phyloP scores from a whole-genome alignment of 73 alveolate genomes.

The Tetrahymena thermophila region DNA sequence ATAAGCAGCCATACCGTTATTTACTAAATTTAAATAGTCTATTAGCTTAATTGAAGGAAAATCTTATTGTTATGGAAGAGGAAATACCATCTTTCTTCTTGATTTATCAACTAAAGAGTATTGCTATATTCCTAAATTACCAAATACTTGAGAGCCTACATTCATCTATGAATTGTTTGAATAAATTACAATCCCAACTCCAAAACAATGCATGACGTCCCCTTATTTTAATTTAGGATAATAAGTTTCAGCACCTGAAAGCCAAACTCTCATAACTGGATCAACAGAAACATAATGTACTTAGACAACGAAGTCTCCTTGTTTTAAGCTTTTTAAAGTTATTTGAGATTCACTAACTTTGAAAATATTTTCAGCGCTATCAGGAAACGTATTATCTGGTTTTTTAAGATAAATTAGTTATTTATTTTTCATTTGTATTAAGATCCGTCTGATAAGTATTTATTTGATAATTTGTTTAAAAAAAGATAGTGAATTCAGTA shows the following conservation, averaged over 20 bases:
- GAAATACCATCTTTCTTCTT: not conserved
- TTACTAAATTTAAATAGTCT: not conserved
- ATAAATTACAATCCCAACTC: not conserved
- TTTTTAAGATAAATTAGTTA: not conserved
- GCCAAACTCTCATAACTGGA: slow-evolving; percentile 35
- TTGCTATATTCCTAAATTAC: not conserved
- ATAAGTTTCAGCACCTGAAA: slow-evolving; percentile 28
- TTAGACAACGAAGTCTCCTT: slow-evolving; percentile 9
- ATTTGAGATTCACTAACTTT: not conserved
- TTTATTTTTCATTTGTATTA: not conserved
- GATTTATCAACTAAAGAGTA: not conserved
- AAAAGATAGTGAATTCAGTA: not conserved
- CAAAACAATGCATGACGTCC: slow-evolving; percentile 25
- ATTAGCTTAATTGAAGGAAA: not conserved
- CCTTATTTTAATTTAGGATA: slow-evolving; percentile 6
- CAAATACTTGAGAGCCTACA: not conserved
- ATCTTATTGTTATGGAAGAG: not conserved
- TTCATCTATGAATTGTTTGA: not conserved
- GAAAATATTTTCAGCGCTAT: not conserved
- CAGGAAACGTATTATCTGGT: not conserved
- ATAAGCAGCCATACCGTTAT: slow-evolving; percentile 40
- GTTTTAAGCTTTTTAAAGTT: not conserved
- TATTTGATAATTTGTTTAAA: not conserved
- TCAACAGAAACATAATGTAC: slow-evolving; percentile 15
- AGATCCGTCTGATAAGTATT: not conserved